These are phyloP conservation scores for Zymoseptoria tritici DNA, from an alignment of 2,329 filamentous ascomycete genomes.

Conservation along the genomic window DNA sequence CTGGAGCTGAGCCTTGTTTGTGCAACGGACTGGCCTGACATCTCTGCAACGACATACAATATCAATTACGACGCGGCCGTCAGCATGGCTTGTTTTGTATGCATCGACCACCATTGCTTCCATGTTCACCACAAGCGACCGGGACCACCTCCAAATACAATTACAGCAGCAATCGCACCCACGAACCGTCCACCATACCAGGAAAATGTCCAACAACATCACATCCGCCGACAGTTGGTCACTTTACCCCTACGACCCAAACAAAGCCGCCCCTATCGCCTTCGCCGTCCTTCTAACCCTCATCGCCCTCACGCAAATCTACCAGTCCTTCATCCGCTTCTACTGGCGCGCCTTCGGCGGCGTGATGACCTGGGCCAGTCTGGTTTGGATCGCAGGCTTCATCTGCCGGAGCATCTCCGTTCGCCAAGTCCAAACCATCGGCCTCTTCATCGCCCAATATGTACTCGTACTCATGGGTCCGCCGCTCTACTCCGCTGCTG, in stretches of 20 bases:
- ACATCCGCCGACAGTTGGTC: slow-evolving; percentile 12
- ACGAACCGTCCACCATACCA: background rate
- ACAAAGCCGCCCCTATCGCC: slow-evolving; percentile 47
- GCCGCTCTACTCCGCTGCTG: slow-evolving; percentile 50
- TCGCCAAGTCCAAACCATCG: slow-evolving; percentile 41
- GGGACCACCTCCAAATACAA: background rate
- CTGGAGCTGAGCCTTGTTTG: background rate
- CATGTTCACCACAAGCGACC: background rate
- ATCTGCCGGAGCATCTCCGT: slow-evolving; percentile 47
- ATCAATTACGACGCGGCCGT: background rate
- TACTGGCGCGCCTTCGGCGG: slow-evolving; percentile 21
- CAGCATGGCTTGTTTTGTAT: background rate
- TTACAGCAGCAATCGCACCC: background rate
- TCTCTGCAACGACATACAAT: background rate
- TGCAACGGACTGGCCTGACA: background rate
- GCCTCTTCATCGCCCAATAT: slow-evolving; percentile 34
- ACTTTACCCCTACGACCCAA: slow-evolving; percentile 35
- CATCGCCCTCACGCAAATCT: slow-evolving; percentile 45
- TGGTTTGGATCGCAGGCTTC: slow-evolving; percentile 44
- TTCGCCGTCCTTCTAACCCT: slow-evolving; percentile 44
- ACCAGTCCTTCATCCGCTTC: slow-evolving; percentile 40
- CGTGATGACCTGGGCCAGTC: slow-evolving; percentile 21
- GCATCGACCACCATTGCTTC: background rate
- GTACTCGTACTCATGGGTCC: slow-evolving; percentile 42
- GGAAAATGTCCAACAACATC: slow-evolving; percentile 3